Conservation (phyloP, 169 alveolate species). For the Plasmodium ovale region DNA sequence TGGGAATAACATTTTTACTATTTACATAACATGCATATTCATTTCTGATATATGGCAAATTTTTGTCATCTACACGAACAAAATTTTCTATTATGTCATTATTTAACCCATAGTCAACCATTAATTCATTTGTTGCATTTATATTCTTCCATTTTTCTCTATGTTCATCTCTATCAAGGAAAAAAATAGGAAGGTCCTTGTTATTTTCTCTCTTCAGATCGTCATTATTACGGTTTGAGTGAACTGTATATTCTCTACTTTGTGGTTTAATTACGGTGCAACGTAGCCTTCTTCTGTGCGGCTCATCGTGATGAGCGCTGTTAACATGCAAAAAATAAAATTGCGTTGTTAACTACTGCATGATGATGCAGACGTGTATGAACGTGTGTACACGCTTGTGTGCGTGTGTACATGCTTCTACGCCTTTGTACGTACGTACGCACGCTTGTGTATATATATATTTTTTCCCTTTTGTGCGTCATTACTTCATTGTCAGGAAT, state of each 20-base stretch:
- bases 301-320: not conserved
- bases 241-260: not conserved
- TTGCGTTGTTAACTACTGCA: not conserved
- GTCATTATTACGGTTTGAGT: not conserved
- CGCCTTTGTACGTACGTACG: not conserved
- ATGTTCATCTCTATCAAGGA: not conserved
- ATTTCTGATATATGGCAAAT: slow-evolving; percentile 29
- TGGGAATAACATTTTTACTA: slow-evolving; percentile 32
- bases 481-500: not conserved
- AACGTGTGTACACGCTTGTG: not conserved
- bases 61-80: slow-evolving; percentile 57
- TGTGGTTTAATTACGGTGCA: not conserved
- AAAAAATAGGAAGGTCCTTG: not conserved
- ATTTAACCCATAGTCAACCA: slow-evolving; percentile 12
- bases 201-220: slow-evolving; percentile 15
- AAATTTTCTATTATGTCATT: slow-evolving; percentile 21
- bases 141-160: slow-evolving; percentile 11
- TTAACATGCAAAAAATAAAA: not conserved
- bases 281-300: slow-evolving; percentile 3
- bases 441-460: not conserved
- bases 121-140: not conserved
- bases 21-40: slow-evolving; percentile 22
- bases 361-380: not conserved
- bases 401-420: not conserved
- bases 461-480: not conserved